phyloP scores from a whole-genome alignment of 805 yeast species.

The Debaryomyces prosopidis region DNA sequence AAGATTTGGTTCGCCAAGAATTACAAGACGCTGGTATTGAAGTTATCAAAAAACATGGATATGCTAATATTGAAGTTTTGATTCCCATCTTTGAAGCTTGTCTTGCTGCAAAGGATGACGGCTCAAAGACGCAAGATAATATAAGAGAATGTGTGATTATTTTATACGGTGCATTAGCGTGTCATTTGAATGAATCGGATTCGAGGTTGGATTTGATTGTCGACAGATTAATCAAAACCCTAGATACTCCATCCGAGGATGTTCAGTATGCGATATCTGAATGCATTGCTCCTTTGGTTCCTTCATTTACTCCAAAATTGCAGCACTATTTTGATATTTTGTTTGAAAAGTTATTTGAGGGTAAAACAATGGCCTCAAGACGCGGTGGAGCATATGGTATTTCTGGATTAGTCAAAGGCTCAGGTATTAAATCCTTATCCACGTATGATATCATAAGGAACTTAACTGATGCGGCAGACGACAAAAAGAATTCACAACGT shows the following conservation, averaged over 20 bases:
- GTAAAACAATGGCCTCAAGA: constrained; percentile 52
- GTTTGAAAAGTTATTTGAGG: constrained; percentile 59
- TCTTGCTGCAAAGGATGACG: constrained; percentile 50
- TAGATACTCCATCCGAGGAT: constrained; percentile 85
- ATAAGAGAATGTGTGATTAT: constrained; percentile 81
- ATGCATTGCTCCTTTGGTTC: constrained; percentile 82
- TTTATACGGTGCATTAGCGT: constrained; percentile 87
- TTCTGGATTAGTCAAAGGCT: constrained; percentile 90
- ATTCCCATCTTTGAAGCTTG: constrained; percentile 80
- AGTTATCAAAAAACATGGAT: constrained; percentile 67
- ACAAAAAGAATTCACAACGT: constrained; percentile 67
- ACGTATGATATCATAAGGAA: constrained; percentile 76
- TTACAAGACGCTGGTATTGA: constrained; percentile 87
- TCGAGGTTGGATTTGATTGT: constrained; percentile 64
- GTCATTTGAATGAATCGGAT: constrained; percentile 72
- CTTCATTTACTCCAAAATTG: constrained; percentile 50
- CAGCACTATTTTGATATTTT: constrained; percentile 57
- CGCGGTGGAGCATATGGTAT: constrained; percentile 97
- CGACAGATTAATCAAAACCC: constrained; percentile 67
- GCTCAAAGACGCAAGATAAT: constrained; percentile 52
- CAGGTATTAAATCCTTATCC: constrained; percentile 76
- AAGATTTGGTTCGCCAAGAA: constrained; percentile 71
- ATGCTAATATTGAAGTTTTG: constrained; percentile 63
- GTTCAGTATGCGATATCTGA: constrained; percentile 87
- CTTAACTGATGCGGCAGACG: constrained; percentile 82